Evolutionary conservation across 208 protist species (phyloP).

Genomic region (Trypanosoma lewisi): DNA sequence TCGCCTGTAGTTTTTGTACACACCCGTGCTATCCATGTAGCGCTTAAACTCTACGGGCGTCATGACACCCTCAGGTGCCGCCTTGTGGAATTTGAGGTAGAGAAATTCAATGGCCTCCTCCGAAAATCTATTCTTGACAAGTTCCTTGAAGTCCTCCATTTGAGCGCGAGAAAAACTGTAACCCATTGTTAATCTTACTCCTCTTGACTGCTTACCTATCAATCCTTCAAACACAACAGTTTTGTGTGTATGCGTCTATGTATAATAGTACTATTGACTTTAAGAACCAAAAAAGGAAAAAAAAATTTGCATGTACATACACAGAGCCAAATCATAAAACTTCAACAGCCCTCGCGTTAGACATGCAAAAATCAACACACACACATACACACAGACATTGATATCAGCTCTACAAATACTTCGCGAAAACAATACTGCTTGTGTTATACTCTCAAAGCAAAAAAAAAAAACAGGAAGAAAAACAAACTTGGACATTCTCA

Average conservation of each 20-base stretch:
- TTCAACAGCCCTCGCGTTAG: too few relatives aligned
- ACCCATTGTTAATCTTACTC: conserved; percentile 48
- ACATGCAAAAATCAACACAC: too few relatives aligned
- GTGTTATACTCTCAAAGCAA: neutral
- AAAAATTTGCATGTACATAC: too few relatives aligned
- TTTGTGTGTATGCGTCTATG: neutral
- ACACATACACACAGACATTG: too few relatives aligned
- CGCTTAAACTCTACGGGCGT: conserved; percentile 68
- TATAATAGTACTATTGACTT: too few relatives aligned
- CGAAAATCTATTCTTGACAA: conserved; percentile 76
- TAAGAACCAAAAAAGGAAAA: too few relatives aligned
- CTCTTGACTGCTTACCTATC: neutral
- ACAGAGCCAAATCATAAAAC: too few relatives aligned
- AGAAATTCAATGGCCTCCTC: conserved; percentile 85
- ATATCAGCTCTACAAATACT: too few relatives aligned
- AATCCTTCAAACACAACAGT: too few relatives aligned
- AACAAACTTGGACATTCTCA: conserved; percentile 1
- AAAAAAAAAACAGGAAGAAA: conserved; percentile 14
- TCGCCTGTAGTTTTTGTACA: conserved; percentile 72
- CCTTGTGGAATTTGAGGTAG: conserved; percentile 71
- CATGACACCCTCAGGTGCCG: conserved; percentile 74
- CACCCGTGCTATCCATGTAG: conserved; percentile 78
- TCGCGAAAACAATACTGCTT: conserved; percentile 8
- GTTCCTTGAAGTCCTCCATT: conserved; percentile 82
- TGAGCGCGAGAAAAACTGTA: conserved; percentile 62